Base-by-base conservation (phyloP, 2,329 filamentous ascomycete genomes). In the Colletotrichum gigasporum region DNA sequence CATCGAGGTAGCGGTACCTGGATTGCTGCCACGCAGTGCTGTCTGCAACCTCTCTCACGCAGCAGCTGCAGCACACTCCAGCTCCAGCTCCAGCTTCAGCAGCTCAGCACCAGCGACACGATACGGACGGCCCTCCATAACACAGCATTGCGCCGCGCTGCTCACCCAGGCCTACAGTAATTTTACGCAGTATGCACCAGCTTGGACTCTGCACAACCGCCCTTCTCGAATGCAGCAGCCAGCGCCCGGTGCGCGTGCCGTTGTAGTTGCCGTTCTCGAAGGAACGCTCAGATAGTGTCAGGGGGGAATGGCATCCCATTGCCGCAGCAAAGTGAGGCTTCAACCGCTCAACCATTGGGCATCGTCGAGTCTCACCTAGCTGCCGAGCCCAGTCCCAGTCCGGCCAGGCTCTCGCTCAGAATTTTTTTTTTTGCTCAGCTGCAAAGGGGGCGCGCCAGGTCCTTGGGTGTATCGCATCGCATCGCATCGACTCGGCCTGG, bases 321-420 rank as follows among this genome's bases (percentile, higher is more conserved):
- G n/a, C 35, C 14, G 32, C 28, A 22, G 48, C 48, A 60, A 61
- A 61, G 48, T 64, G 48, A 64, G 62, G 56, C 62, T 64, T 60
- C 41, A 32, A 55, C 22, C 39, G 48, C 47, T 5, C 30, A 47
- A 35, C 26, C 42, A 65, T 65, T 65, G 63, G 63, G 63, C 58
- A 65, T 63, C 56, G 42, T 42, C 47, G 16, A 62, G 61, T 62
- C 58, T 65, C 57, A 57, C 35, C 50, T 24, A 22, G 16, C 26
- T 54, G 55, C 61, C 56, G 61, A 59, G 54, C 47, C 48, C n/a
- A 41, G 52, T n/a, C 35, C 35, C 16, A 14, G 37, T 35, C 42
- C 55, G 41, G 16, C 37, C 41, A 42, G 42, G 16, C 30, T 32
- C 26, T 37, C 35, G 54, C 12, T 35, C 14, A 48, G 20, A 32